Base-by-base conservation (phyloP, 2,329 filamentous ascomycete species). In the Colletotrichum cuscutae region DNA sequence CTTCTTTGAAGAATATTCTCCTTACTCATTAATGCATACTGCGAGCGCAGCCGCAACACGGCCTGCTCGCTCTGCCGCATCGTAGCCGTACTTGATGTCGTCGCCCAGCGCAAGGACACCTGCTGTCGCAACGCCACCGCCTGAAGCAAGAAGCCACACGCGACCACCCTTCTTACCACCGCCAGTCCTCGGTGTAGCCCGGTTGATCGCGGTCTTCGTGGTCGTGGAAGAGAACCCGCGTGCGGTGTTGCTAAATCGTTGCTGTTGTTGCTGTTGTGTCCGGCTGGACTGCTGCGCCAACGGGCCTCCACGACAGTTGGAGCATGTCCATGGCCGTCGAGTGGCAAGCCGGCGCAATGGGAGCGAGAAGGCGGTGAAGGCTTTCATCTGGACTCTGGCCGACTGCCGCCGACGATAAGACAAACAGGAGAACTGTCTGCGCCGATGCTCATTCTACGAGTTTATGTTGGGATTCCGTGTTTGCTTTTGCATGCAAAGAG, bases 21-120 rank as follows among this genome's bases (percentile, higher is more conserved):
- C 82, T 54, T 86, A 97, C 95, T 98, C 96, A 79, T 96, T 95
- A 76, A 98, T 97, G 84, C 93, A 95, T 70, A 97, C 86, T 15
- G 90, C 90, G 77, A 98, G 82, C 32, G 94, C 90, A 30, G 89
- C 86, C 12, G 92, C 91, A 26, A 98, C 96, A 74, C 96, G 89
- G 9, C 93, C 93, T 42, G 93, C 93, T 76, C 96, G 89, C 83
- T 95, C 92, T 2, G 89, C 89, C 12, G 94, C 93, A 65, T 92
- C 90, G 80, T 94, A 96, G 42, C 89, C 88, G 84, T 94, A 91
- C 81, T 92, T 93, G 76, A 95, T 91, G 76, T 97, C 91, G 80
- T 92, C 90, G 32, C 86, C 86, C 74, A 91, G 91, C 26, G 88
- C 87, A 32, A 90, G 77, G 4, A 84, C 82, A 7, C 85, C 84